These are phyloP conservation scores for Euphrasia arctica DNA, from an alignment of 305 asterid genomes.

Conservation along the genomic window DNA sequence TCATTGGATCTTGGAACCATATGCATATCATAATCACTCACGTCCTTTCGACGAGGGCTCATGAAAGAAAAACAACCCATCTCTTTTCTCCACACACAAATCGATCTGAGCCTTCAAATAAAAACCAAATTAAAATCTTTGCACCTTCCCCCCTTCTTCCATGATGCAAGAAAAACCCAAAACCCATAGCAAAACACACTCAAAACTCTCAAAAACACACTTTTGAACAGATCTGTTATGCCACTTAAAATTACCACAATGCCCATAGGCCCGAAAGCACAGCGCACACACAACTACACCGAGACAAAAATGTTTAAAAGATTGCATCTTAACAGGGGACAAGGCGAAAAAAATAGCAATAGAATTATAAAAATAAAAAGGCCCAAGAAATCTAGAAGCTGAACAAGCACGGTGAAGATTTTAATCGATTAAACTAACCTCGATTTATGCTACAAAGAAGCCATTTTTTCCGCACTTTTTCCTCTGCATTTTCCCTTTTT, in stretches of 20 bases:
- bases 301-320: too few relatives aligned
- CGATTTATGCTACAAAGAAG: conserved; percentile 26
- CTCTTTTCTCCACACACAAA: conserved; percentile 25
- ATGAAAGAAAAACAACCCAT: conserved; percentile 72
- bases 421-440: conserved; percentile 16
- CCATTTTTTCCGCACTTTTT: neutral
- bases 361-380: neutral
- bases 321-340: too few relatives aligned
- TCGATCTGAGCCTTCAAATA: conserved; percentile 20
- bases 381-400: conserved; percentile 7
- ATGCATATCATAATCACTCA: conserved; percentile 43
- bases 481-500: neutral
- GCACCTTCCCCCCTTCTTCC: conserved; percentile 32
- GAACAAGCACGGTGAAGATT: neutral
- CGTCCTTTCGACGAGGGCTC: conserved; percentile 41
- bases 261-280: conserved; percentile 21
- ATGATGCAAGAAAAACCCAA: conserved; percentile 23
- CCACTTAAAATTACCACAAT: conserved; percentile 23
- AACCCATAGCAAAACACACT: conserved; percentile 24
- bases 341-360: too few relatives aligned
- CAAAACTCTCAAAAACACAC: conserved; percentile 21
- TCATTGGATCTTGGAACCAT: conserved; percentile 34
- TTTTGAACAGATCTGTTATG: conserved; percentile 34
- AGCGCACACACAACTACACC: neutral
- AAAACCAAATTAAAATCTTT: conserved; percentile 18